Evolutionary conservation across 1,284 basidiomycete genomes (phyloP).

Genomic region (Trichosporon faecale): DNA sequence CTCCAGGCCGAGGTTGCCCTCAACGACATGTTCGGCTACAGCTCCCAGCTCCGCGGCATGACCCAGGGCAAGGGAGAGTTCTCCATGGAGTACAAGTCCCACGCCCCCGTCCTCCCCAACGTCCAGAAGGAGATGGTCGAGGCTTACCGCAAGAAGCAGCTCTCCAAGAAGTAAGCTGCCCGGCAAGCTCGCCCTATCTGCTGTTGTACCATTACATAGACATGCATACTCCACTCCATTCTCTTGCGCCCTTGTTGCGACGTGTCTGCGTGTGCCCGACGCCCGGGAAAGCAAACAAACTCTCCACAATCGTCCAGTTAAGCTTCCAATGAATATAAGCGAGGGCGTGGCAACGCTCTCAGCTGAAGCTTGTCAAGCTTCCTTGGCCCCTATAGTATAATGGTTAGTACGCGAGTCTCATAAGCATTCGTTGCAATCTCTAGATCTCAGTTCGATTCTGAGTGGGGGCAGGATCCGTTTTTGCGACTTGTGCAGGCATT

Average conservation of each 20-base stretch:
- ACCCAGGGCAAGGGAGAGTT: slow-evolving; percentile 98
- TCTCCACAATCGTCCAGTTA: background rate
- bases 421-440: background rate
- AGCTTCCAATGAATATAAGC: background rate
- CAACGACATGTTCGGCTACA: slow-evolving; percentile 99
- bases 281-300: background rate
- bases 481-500: background rate
- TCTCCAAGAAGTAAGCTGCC: background rate
- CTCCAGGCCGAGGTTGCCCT: slow-evolving; percentile 85
- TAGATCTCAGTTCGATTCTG: slow-evolving; percentile 12
- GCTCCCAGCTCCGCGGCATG: slow-evolving; percentile 81
- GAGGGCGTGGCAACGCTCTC: background rate
- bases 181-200: background rate
- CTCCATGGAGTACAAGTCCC: slow-evolving; percentile 92
- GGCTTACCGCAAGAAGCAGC: slow-evolving; percentile 58
- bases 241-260: background rate
- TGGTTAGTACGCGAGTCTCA: slow-evolving; percentile 11
- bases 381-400: slow-evolving; percentile 7
- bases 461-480: slow-evolving; percentile 1
- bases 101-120: slow-evolving; percentile 83
- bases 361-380: background rate
- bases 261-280: too few species aligned
- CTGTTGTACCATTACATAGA: slow-evolving; percentile 18
- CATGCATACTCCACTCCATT: slow-evolving; percentile 21
- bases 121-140: slow-evolving; percentile 79